Base-by-base conservation (phyloP, 225 moss, liverwort and hornwort genomes). In the Sphagnum contortum region DNA sequence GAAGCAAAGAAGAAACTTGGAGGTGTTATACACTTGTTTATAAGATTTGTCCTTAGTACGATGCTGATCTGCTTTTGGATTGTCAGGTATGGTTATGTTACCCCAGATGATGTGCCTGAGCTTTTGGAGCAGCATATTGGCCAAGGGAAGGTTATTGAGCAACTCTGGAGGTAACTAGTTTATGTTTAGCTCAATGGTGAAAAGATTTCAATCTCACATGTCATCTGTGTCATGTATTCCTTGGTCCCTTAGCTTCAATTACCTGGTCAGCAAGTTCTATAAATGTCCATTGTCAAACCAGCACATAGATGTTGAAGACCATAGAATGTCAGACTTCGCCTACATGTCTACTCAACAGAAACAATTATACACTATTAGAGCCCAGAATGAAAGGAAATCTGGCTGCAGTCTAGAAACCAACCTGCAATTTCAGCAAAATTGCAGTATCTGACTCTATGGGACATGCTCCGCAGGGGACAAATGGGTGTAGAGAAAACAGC, bases 401-500 rank as follows among this genome's bases (percentile, higher is more conserved):
- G 8, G 56, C 56, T 57, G 11, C 13, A 5, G 11, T 57, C 2
- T 5, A 12, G 4, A 11, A 5, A 13, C n/a, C 11, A 57, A 57
- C 11, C 4, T 57, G 4, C 13, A 4, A 3, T 57, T 11, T 57
- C n/a, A n/a, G 13, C 8, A 2, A 60, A 4, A 60, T 8, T 29
- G 12, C 59, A 29, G 29, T 29, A 60, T 60, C 59, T 12, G 59
- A 60, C 13, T 12, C 11, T 11, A 13, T 57, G 56, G 3, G 13
- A 46, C 47, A 60, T 3, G n/a, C 57, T 47, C 59, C 67, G 48
- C 78, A 90, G 94, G 76, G 96, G 96, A 57, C 83, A 98, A 76
- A 98, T 98, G 96, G 96, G 92, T 62, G 49, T 92, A 64, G 83
- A 68, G 52, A 87, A 77, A 75, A 92, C 72, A 29, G 87, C 92